A percentile compares a stretch with the other conserved stretches of the same genome.
Evolutionary conservation across 345 rosid genomes (phyloP).

Genomic region (Eucalyptus guilfoylei): DNA sequence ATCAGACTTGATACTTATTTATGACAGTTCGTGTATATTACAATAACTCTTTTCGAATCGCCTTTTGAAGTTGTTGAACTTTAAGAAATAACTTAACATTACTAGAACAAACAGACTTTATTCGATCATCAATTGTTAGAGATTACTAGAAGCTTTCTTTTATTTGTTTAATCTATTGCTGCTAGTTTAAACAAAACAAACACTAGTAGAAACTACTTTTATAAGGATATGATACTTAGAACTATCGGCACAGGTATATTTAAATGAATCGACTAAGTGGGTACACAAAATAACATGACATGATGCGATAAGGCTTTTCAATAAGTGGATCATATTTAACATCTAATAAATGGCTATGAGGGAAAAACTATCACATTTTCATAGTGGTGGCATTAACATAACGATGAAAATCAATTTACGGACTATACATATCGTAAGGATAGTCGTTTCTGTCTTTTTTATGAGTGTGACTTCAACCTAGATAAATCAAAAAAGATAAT

Average conservation of each 20-base stretch:
- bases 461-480: neutral
- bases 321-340: neutral
- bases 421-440: neutral
- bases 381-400: neutral
- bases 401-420: neutral
- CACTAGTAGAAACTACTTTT: neutral
- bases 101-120: neutral
- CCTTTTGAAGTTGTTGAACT: neutral
- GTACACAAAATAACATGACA: neutral
- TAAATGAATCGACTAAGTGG: neutral
- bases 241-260: neutral
- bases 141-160: neutral
- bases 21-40: accelerated
- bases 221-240: neutral
- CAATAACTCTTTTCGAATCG: neutral
- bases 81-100: neutral
- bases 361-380: neutral
- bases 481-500: neutral
- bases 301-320: neutral
- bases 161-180: neutral
- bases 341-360: neutral
- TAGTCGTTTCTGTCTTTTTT: neutral
- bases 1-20: neutral
- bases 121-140: neutral
- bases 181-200: neutral